Base-by-base conservation (phyloP, 495 filamentous ascomycete genomes). In the Podospora didyma region DNA sequence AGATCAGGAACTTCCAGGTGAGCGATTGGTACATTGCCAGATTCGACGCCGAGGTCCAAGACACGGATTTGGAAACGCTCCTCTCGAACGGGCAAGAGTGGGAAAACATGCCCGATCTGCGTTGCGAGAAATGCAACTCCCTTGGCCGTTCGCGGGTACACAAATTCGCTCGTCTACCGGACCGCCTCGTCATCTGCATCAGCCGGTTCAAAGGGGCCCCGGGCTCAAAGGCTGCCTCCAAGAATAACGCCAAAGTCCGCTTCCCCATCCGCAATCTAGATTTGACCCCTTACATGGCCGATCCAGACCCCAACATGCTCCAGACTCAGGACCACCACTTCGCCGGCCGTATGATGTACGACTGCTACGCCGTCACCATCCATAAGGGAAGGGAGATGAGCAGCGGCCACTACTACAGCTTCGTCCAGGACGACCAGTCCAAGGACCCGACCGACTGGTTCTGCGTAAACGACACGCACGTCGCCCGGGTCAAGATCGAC, bases 371-470 rank as follows among this genome's bases (percentile, higher is more conserved):
- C 34, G 72, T 80, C n/a, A 69, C 68, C 34, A 48, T 69, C 42
- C 76, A 79, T 45, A 45, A 54, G 35, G 70, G 72, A 12, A 11
- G 35, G 0, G 51, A 16, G 0, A 54, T 69, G 16, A 60, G 58
- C 11, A 46, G 57, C 12, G 79, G 79, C 1, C 79, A 82, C 51
- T 82, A 80, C 61, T 69, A 63, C 48, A 51, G 64, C 28, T 75
- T 64, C 51, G 67, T 73, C 46, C 66, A 64, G 48, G 66, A 73
- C 57, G 64, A 68, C 7, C 46, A 47, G 46, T 60, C 62, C 1
- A 44, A 24, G 16, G 64, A 70, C 28, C 58, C 61, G 17, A 53
- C 58, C 5, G 62, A 57, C 17, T 78, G 75, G 76, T 63, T 56
- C 39, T 19, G 50, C 21, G 67, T 66, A n/a, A 63, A 74, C 20